phyloP scores from a whole-genome alignment of 805 yeast species.

The Kurtzmaniella cleridarum region DNA sequence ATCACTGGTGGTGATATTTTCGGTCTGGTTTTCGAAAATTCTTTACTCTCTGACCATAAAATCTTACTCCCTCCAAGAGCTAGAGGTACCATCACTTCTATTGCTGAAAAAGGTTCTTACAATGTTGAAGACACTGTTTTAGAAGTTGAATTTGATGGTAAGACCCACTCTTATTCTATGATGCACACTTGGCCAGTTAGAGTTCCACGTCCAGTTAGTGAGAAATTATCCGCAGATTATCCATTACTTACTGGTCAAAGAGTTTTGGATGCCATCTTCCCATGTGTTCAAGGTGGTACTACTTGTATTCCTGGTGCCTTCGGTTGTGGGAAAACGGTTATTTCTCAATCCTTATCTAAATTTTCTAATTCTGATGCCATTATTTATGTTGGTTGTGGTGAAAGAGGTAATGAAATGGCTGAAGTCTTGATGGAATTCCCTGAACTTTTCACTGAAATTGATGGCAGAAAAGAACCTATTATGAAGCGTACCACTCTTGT shows the following conservation, averaged over 20 bases:
- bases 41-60: constrained; percentile 87
- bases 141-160: constrained; percentile 94
- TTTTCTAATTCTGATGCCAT: constrained; percentile 93
- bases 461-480: constrained; percentile 94
- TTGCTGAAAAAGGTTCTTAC: constrained; percentile 89
- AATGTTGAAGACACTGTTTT: constrained; percentile 82
- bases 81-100: constrained; percentile 88
- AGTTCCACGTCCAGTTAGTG: constrained; percentile 98
- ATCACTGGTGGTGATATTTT: constrained; percentile 97
- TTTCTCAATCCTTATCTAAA: constrained; percentile 94
- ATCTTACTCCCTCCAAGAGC: constrained; percentile 97
- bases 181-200: constrained; percentile 99
- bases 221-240: constrained; percentile 86
- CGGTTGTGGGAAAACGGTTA: constrained; percentile 98
- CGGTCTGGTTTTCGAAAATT: constrained; percentile 91
- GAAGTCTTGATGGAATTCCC: constrained; percentile 99
- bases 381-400: constrained; percentile 94
- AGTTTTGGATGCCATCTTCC: constrained; percentile 95
- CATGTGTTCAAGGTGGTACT: constrained; percentile 99
- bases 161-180: constrained; percentile 77
- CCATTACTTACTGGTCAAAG: constrained; percentile 98
- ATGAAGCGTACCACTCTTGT: constrained; percentile 99
- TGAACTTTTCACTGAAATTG: constrained; percentile 83
- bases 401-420: constrained; percentile 98
- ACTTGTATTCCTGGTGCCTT: constrained; percentile 99